Conservation (phyloP, 1,284 basidiomycete genomes). For the Cutaneotrichosporon mucoides region DNA sequence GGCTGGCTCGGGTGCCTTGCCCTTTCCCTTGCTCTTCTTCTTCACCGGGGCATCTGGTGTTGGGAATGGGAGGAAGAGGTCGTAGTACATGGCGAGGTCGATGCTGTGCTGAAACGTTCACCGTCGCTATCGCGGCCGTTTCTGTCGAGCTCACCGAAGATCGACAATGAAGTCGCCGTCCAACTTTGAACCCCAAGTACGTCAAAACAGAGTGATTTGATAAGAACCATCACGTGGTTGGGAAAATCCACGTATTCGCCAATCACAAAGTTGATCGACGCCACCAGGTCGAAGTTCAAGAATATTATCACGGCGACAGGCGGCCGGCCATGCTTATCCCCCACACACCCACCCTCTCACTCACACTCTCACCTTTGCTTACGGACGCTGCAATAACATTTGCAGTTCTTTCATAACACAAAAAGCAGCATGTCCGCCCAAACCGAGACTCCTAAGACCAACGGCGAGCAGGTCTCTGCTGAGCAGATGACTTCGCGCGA, state of each 20-base stretch:
- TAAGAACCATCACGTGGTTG: too few relatives aligned
- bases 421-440: conserved; percentile 17
- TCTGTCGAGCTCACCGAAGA: background rate
- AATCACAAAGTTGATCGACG: too few relatives aligned
- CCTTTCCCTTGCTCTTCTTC: conserved; percentile 36
- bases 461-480: conserved; percentile 37
- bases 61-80: conserved; percentile 46
- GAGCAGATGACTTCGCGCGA: conserved; percentile 45
- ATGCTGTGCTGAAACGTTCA: background rate
- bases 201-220: too few relatives aligned
- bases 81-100: conserved; percentile 39
- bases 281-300: too few relatives aligned
- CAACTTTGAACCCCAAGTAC: too few relatives aligned
- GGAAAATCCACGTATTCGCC: too few relatives aligned
- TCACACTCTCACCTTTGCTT: background rate
- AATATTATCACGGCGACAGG: too few relatives aligned
- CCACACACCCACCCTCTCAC: background rate
- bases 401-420: background rate
- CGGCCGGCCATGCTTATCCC: too few relatives aligned
- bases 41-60: conserved; percentile 14
- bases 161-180: too few relatives aligned
- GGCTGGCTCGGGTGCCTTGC: conserved; percentile 15
- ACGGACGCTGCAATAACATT: background rate
- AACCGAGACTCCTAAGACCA: conserved; percentile 23
- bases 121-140: background rate